Evolutionary conservation across 1,284 basidiomycete genomes (phyloP).

Genomic region (Sanguinoderma infundibulare): DNA sequence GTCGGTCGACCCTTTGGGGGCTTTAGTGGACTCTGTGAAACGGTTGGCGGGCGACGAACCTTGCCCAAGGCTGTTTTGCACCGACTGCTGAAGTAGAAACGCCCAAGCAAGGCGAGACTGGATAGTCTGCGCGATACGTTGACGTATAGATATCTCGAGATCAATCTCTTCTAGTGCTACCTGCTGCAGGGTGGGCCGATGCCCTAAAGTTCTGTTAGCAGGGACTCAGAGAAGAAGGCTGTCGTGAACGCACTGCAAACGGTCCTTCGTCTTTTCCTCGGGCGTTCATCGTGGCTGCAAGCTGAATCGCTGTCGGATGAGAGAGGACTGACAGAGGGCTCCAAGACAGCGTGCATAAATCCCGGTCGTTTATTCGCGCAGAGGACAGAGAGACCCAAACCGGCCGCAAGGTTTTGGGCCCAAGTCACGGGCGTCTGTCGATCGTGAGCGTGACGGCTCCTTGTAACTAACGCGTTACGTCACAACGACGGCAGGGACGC

Average conservation of each 20-base stretch:
- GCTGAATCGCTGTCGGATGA: not conserved
- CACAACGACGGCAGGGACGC: constrained; percentile 6
- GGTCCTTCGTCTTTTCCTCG: constrained; percentile 5
- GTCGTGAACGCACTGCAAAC: not conserved
- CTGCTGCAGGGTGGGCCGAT: constrained; percentile 26
- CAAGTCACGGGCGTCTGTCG: not conserved
- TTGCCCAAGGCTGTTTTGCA: constrained; percentile 36
- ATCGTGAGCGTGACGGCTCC: not conserved
- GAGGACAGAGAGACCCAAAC: not conserved
- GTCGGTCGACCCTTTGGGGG: constrained; percentile 18
- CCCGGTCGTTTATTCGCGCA: not conserved
- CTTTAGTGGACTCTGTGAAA: too few relatives aligned
- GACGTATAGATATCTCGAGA: constrained; percentile 64
- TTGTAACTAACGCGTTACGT: constrained; percentile 25
- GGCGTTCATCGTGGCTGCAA: not conserved
- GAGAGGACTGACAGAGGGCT: not conserved
- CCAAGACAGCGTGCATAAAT: not conserved
- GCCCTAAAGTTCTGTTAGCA: constrained; percentile 3
- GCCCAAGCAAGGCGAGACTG: constrained; percentile 74
- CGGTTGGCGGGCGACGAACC: not conserved
- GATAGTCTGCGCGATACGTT: constrained; percentile 57
- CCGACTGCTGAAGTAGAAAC: constrained; percentile 54
- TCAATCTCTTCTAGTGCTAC: constrained; percentile 56
- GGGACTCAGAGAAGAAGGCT: not conserved
- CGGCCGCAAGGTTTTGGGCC: not conserved